A percentile compares a stretch with the other conserved stretches of the same genome.
Conservation (phyloP, 805 yeast genomes). For the Wickerhamomyces xylosicus region DNA sequence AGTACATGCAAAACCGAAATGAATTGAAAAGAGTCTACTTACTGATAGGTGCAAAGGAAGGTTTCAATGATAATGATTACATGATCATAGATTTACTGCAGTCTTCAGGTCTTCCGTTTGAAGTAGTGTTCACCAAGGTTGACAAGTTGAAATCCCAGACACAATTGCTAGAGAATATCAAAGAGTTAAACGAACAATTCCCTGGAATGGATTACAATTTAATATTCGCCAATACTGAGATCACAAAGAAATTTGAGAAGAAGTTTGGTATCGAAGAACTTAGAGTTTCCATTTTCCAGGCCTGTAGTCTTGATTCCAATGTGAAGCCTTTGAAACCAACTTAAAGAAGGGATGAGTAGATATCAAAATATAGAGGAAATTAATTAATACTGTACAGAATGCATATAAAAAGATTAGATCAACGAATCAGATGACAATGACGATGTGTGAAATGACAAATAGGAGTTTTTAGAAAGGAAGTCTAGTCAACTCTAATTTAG, state of each 20-base stretch:
- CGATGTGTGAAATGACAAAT: neutral
- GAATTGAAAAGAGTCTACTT: constrained; percentile 50
- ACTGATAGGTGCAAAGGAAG: constrained; percentile 49
- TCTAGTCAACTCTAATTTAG: constrained; percentile 4
- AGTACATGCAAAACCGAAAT: constrained; percentile 46
- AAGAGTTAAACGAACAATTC: constrained; percentile 23
- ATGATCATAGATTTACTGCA: constrained; percentile 39
- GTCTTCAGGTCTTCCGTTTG: constrained; percentile 54
- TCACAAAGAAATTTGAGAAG: constrained; percentile 22
- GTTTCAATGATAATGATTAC: constrained; percentile 48
- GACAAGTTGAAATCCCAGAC: constrained; percentile 38
- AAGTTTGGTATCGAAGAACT: constrained; percentile 47
- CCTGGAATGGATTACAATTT: constrained; percentile 29
- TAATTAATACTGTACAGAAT: constrained; percentile 1
- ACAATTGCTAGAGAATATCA: constrained; percentile 29
- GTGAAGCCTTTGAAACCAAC: constrained; percentile 14
- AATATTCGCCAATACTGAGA: constrained; percentile 41
- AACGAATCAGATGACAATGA: neutral
- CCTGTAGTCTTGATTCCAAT: constrained; percentile 33
- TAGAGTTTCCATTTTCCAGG: constrained; percentile 38
- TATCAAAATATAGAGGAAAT: neutral
- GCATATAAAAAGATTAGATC: neutral
- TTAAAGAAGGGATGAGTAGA: constrained; percentile 1
- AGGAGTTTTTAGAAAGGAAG: neutral
- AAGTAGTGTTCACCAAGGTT: constrained; percentile 66